phyloP scores from a whole-genome alignment of 2,329 filamentous ascomycete species.

The Laburnicola sp. region DNA sequence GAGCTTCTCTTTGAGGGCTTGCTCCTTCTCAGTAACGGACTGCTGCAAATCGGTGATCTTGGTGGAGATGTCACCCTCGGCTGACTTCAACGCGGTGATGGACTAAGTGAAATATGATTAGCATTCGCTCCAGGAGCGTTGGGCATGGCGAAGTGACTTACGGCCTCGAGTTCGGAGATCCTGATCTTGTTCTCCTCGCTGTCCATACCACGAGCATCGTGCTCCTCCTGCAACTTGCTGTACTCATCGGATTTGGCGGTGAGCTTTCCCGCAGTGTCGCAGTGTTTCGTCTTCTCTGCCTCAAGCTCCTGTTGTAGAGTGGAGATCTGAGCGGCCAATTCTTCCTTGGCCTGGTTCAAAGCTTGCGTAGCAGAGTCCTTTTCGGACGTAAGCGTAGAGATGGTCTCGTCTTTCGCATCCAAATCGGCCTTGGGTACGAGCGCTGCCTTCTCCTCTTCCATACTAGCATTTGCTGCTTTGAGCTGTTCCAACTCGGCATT shows the following conservation, averaged over 20 bases:
- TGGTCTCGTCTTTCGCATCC: conserved; percentile 24
- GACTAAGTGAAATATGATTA: conserved; percentile 2
- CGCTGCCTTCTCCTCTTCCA: conserved; percentile 15
- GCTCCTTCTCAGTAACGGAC: conserved; percentile 19
- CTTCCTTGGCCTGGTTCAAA: conserved; percentile 14
- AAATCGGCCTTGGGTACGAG: conserved; percentile 31
- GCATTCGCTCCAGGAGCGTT: not conserved
- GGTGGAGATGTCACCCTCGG: conserved; percentile 25
- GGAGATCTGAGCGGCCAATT: conserved; percentile 10
- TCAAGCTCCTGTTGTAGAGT: conserved; percentile 31
- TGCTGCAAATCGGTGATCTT: conserved; percentile 28
- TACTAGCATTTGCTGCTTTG: conserved; percentile 16
- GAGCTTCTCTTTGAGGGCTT: conserved; percentile 16
- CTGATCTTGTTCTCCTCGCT: conserved; percentile 28
- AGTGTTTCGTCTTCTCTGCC: conserved; percentile 22
- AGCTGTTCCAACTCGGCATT: conserved; percentile 27
- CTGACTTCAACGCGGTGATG: conserved; percentile 21
- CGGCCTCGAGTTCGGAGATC: conserved; percentile 33
- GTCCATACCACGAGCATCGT: conserved; percentile 21
- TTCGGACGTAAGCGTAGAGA: conserved; percentile 9
- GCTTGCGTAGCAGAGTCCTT: conserved; percentile 14
- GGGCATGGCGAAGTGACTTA: conserved; percentile 10
- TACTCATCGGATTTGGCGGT: conserved; percentile 21
- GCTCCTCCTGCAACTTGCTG: conserved; percentile 25
- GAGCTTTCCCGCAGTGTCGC: conserved; percentile 21